Evolutionary conservation across 2,329 filamentous ascomycete genomes (phyloP), one percentile per base, ranked within the genome.

Genomic region (Penicillium italicum): DNA sequence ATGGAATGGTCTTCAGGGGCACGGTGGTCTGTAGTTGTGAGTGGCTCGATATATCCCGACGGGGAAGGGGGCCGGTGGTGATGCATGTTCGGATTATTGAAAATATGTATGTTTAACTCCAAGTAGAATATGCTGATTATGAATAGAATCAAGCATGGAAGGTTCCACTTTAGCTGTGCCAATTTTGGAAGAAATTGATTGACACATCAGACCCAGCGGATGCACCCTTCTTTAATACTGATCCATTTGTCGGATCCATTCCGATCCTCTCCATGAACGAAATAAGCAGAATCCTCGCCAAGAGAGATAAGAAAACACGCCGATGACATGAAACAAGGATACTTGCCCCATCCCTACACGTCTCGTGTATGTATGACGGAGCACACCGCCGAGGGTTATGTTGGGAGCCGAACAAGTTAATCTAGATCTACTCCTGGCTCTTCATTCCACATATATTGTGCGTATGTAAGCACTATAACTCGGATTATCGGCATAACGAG

Each of bases 231-330:
- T 52, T 60, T 47, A 43, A 45, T 37, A 46, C 24, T 24, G 48
- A 33, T 26, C 56, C 36, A 22, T 49, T 46, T 41, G 56, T 58
- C 58, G 61, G 53, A 30, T 58, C 53, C 37, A 56, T 55, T 45
- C 53, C 53, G 53, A 34, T n/a, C 28, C 28, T 38, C 34, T 12
- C 47, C 47, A 55, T 22, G 26, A 18, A 44, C 34, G 40, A n/a
- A 38, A 45, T 44, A 51, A 20, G 44, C 20, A 30, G 47, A 34
- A 45, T 55, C 12, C 9, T 31, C 4, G 53, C 47, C 53, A 55
- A 55, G 52, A 43, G 10, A 55, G 53, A 55, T 55, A 55, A 51
- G 47, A 51, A 26, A 44, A 51, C 9, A 31, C 16, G 14, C 47
- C 12, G 31, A 36, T 38, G 38, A 45, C 20, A n/a, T 55, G 47